Base-by-base conservation (phyloP, 371 early-diverging fungal genomes). In the Batkoa obscura region DNA sequence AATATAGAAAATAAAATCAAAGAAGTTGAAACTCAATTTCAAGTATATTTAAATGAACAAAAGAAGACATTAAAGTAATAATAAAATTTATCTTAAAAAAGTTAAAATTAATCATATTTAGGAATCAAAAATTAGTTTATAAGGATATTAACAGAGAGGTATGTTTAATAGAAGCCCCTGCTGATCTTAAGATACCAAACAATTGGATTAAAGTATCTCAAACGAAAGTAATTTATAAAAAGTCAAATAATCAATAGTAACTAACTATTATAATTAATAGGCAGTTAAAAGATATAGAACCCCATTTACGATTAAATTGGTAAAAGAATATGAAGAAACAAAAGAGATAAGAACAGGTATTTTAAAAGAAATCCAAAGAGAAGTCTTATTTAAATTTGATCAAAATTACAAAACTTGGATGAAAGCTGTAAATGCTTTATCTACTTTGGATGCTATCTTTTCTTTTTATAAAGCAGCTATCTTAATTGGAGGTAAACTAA, bases 91-190 rank as follows among this genome's bases (percentile, higher is more conserved):
- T 50, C 4, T 3, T 13, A 12, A 4, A 10, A 43, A 1, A 55
- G n/a, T 51, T n/a, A 31, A 9, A 6, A 10, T 50, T 33, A 36
- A 32, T 57, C 8, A 62, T 42, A 0, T 38, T 6, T 59, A 75
- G 76, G 43, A 69, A 68, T 2, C 59, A 68, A 33, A 68, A 72
- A 38, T 54, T 84, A n/a, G 60, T 55, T 1, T 99, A 86, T 72
- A 85, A 81, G 61, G 81, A 94, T 70, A 64, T 94, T 50, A 94
- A 94, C 31, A 98, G 98, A 65, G 99, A 98, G 63, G 75, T 88
- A 6, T 93, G 86, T 67, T 93, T 91, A 69, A 64, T 99, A 12
- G 98, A 99, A 64, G 76, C 90, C 1, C 86, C 96, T 0, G 72
- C 74, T 43, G 73, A 66, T 42, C 69, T 86, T 42, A 72, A 78